Conservation (phyloP, 2,329 filamentous ascomycete species). For the Sclerotinia sclerotiorum region DNA sequence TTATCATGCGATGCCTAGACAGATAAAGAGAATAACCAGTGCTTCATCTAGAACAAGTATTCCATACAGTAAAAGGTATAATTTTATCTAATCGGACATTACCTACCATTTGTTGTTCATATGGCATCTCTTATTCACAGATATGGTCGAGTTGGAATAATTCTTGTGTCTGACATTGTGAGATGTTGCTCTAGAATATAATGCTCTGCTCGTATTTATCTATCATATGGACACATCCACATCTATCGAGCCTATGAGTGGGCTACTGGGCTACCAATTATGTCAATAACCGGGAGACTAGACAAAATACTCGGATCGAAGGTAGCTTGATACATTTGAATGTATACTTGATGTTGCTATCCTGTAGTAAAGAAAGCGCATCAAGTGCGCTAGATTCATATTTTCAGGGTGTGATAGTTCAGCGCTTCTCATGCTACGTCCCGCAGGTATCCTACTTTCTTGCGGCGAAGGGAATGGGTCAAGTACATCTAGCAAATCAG, state of each 20-base stretch:
- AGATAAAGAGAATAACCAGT: not conserved
- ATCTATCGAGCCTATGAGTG: not conserved
- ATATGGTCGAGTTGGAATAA: no score
- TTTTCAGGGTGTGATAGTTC: not conserved
- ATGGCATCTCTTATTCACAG: not conserved
- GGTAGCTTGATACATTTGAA: not conserved
- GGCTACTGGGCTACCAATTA: no score
- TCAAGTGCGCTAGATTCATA: not conserved
- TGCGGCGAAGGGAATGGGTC: not conserved
- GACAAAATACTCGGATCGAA: not conserved
- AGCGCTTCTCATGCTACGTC: not conserved
- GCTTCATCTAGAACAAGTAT: not conserved
- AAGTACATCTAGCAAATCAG: not conserved
- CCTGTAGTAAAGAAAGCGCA: not conserved
- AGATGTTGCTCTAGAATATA: not conserved
- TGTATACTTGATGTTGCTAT: not conserved
- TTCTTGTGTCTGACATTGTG: not conserved
- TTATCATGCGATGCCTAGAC: not conserved
- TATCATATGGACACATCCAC: not conserved
- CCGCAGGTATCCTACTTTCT: not conserved
- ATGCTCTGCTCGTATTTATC: not conserved
- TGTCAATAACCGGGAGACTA: no score
- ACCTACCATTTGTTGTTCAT: not conserved
- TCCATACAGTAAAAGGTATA: not conserved
- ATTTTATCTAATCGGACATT: not conserved